Conservation (phyloP, 2,329 filamentous ascomycete genomes). For the Nothopassalora personata region DNA sequence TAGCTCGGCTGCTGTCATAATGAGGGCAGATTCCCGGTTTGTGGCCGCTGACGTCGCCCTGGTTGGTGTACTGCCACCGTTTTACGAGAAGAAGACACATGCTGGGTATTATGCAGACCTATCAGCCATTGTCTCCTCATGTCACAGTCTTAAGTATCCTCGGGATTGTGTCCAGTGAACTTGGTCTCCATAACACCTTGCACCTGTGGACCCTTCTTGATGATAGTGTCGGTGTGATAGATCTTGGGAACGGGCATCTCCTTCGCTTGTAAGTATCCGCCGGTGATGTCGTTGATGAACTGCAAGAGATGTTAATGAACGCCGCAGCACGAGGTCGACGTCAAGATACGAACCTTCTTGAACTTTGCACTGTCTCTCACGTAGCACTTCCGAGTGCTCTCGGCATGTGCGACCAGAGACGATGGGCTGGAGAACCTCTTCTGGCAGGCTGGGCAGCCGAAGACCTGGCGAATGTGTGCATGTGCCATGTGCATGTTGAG, state of each 20-base stretch:
- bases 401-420: constrained; percentile 39
- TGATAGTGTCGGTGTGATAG: constrained; percentile 7
- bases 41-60: too few species aligned
- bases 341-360: constrained; percentile 20
- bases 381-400: constrained; percentile 33
- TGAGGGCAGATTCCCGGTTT: too few species aligned
- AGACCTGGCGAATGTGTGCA: constrained; percentile 34
- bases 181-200: neutral
- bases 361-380: constrained; percentile 36
- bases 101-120: too few species aligned
- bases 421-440: constrained; percentile 37
- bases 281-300: constrained; percentile 38
- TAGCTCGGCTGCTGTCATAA: neutral
- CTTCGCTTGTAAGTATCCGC: constrained; percentile 34
- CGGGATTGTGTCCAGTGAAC: neutral
- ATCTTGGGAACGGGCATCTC: constrained; percentile 18
- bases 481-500: constrained; percentile 28
- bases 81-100: too few species aligned
- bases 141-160: neutral
- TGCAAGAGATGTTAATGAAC: neutral
- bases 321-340: too few species aligned
- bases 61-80: too few species aligned
- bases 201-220: constrained; percentile 1
- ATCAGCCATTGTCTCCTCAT: neutral
- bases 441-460: constrained; percentile 38